Evolutionary conservation across 2,329 filamentous ascomycete genomes (phyloP).

Genomic region (Didymella pomorum): DNA sequence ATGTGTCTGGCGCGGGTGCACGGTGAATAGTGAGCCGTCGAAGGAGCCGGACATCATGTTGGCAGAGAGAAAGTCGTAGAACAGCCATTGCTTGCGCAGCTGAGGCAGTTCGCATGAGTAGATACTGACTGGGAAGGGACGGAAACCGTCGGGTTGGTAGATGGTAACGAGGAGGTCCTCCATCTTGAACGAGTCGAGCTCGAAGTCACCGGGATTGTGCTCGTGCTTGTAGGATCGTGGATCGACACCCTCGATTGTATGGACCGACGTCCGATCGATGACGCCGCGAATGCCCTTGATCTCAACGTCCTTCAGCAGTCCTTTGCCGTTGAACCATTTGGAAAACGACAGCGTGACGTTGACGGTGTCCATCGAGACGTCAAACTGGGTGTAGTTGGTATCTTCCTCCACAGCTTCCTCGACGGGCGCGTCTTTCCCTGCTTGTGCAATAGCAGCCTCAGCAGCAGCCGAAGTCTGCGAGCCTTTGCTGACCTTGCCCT

Average conservation of each 20-base stretch:
- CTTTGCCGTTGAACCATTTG: slow-evolving; percentile 99
- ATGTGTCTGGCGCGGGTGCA: slow-evolving; percentile 91
- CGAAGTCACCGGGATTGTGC: slow-evolving; percentile 91
- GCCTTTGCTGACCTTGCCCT: slow-evolving; percentile 88
- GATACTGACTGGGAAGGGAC: slow-evolving; percentile 95
- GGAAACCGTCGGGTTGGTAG: slow-evolving; percentile 87
- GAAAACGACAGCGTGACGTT: slow-evolving; percentile 96
- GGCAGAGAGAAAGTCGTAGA: slow-evolving; percentile 95
- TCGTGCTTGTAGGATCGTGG: slow-evolving; percentile 87
- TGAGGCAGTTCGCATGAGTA: slow-evolving; percentile 94
- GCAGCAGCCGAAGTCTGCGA: slow-evolving; percentile 85
- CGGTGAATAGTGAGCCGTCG: slow-evolving; percentile 95
- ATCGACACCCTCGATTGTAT: slow-evolving; percentile 75
- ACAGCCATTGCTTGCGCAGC: slow-evolving; percentile 93
- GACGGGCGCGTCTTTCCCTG: slow-evolving; percentile 47
- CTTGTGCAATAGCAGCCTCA: slow-evolving; percentile 72
- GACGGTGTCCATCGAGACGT: slow-evolving; percentile 91
- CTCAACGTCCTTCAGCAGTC: slow-evolving; percentile 88
- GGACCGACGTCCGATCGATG: slow-evolving; percentile 85
- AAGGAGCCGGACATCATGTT: slow-evolving; percentile 96
- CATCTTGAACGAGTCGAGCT: slow-evolving; percentile 96
- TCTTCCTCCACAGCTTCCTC: slow-evolving; percentile 69
- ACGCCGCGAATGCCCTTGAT: slow-evolving; percentile 93
- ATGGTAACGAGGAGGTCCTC: slow-evolving; percentile 91
- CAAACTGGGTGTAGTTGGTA: slow-evolving; percentile 97